These are phyloP conservation scores for Puccinia polysora DNA, from an alignment of 1,284 basidiomycete species.

Conservation along the genomic window DNA sequence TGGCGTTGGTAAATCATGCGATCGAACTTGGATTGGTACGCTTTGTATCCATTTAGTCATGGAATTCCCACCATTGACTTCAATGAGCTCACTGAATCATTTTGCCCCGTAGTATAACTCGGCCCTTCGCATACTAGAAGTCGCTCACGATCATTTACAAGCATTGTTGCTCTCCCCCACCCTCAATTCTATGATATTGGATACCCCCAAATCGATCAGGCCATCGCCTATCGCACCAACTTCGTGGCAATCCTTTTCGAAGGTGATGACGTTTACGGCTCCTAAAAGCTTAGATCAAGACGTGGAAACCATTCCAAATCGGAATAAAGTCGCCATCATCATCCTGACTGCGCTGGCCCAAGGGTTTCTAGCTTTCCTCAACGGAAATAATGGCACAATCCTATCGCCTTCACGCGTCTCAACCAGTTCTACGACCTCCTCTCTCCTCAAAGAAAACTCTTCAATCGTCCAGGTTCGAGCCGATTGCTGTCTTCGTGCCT, in stretches of 20 bases:
- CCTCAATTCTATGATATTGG: background rate
- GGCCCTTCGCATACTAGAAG: constrained; percentile 36
- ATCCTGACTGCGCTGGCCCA: constrained; percentile 34
- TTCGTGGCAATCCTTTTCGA: constrained; percentile 22
- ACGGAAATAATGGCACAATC: constrained; percentile 14
- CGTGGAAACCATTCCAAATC: constrained; percentile 1
- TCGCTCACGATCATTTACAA: constrained; percentile 28
- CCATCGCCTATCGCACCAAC: constrained; percentile 21
- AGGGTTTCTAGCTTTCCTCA: constrained; percentile 41
- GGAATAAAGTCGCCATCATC: constrained; percentile 10
- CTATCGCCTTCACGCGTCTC: background rate
- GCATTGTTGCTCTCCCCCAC: constrained; percentile 7
- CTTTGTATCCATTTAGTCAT: background rate
- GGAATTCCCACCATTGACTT: background rate
- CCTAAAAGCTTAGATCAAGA: constrained; percentile 26
- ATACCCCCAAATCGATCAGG: constrained; percentile 17
- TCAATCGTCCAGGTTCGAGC: constrained; percentile 26
- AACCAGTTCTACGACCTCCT: background rate
- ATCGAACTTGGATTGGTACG: constrained; percentile 38
- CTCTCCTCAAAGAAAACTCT: background rate
- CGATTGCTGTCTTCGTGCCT: constrained; percentile 14
- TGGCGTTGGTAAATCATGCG: constrained; percentile 39
- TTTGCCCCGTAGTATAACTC: constrained; percentile 31
- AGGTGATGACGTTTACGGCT: constrained; percentile 21
- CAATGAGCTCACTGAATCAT: constrained; percentile 1